phyloP scores from a whole-genome alignment of 1,139 yeast species.

The Zygoascus meyerae region DNA sequence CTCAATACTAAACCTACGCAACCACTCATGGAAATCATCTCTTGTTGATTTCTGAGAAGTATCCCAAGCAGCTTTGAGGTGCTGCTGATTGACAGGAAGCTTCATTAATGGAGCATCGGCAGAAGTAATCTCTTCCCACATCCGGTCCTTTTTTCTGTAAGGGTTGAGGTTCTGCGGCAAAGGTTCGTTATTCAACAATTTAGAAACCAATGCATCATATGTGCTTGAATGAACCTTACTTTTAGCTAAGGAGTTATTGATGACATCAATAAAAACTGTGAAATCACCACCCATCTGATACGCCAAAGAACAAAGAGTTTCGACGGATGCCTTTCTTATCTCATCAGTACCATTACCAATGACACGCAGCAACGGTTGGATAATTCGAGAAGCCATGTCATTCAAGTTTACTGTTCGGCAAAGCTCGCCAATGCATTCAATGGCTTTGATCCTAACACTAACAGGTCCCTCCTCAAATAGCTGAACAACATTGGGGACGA shows the following conservation, averaged over 20 bases:
- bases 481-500: constrained; percentile 76
- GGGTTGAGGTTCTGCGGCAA: constrained; percentile 72
- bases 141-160: constrained; percentile 41
- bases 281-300: constrained; percentile 82
- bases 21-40: constrained; percentile 99
- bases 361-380: constrained; percentile 79
- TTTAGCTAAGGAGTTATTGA: constrained; percentile 61
- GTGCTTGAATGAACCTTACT: constrained; percentile 64
- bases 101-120: constrained; percentile 70
- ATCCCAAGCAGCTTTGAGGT: constrained; percentile 84
- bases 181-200: constrained; percentile 81
- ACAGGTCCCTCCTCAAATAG: constrained; percentile 67
- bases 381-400: constrained; percentile 86
- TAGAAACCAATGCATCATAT: constrained; percentile 76
- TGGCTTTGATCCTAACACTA: constrained; percentile 62
- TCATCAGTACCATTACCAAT: constrained; percentile 58
- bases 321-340: constrained; percentile 58
- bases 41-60: constrained; percentile 81
- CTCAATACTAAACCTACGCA: constrained; percentile 78
- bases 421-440: constrained; percentile 77
- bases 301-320: constrained; percentile 71
- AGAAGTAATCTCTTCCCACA: constrained; percentile 42
- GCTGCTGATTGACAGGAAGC: constrained; percentile 72
- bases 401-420: constrained; percentile 67
- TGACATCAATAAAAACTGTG: constrained; percentile 80